Conservation (phyloP, 1,139 yeast species). For the Candida tropicalis region DNA sequence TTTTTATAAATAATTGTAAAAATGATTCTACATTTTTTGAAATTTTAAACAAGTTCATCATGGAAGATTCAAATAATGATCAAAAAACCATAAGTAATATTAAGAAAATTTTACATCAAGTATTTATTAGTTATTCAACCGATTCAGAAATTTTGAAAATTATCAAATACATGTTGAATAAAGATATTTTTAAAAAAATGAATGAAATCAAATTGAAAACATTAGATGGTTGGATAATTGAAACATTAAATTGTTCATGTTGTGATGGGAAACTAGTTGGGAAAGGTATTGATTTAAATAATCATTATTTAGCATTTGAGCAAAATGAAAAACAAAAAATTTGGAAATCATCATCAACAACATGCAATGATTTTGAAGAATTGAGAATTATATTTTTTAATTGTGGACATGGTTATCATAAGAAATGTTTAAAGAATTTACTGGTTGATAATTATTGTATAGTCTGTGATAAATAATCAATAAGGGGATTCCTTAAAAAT, state of each 20-base stretch:
- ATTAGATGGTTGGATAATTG: constrained; percentile 62
- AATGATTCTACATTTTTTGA: constrained; percentile 45
- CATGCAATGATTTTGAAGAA: constrained; percentile 16
- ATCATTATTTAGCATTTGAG: constrained; percentile 54
- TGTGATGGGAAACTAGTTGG: constrained; percentile 76
- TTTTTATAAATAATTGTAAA: constrained; percentile 39
- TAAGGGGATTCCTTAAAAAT: too few relatives aligned
- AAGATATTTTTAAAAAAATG: constrained; percentile 52
- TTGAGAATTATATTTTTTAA: constrained; percentile 35
- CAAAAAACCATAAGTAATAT: constrained; percentile 51
- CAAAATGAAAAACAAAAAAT: constrained; percentile 19
- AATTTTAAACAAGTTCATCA: constrained; percentile 52
- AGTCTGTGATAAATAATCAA: constrained; percentile 11
- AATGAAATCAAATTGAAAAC: constrained; percentile 40
- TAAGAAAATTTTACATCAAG: constrained; percentile 61
- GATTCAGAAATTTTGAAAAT: constrained; percentile 61
- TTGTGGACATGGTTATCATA: constrained; percentile 69
- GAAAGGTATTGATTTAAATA: constrained; percentile 28
- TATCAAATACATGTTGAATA: constrained; percentile 55
- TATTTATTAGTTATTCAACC: constrained; percentile 64
- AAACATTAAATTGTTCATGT: constrained; percentile 60
- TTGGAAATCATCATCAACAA: constrained; percentile 9
- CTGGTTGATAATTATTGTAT: constrained; percentile 14
- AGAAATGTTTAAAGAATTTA: constrained; percentile 49
- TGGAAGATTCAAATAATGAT: constrained; percentile 32